These are phyloP conservation scores for Leccinum griseonigrum DNA, from an alignment of 1,284 basidiomycete genomes.

Conservation along the genomic window DNA sequence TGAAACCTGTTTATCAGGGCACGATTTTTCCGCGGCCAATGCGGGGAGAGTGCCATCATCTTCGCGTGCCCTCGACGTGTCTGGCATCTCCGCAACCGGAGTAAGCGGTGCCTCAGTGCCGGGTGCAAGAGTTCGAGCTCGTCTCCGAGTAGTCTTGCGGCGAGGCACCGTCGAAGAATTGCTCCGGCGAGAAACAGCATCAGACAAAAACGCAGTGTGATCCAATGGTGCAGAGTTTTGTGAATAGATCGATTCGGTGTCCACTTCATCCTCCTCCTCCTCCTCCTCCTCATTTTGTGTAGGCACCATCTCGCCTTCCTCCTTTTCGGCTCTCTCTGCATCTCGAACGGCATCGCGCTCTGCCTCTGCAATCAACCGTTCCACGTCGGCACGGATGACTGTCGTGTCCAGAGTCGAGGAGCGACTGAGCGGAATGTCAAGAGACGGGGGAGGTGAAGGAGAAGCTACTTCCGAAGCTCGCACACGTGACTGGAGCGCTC, in stretches of 20 bases:
- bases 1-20: slow-evolving; percentile 15
- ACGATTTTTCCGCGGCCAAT: slow-evolving; percentile 9
- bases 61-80: slow-evolving; percentile 3
- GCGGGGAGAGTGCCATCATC: neutral
- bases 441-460: slow-evolving; percentile 3
- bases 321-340: slow-evolving; percentile 4
- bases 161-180: neutral
- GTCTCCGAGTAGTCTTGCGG: slow-evolving; percentile 14
- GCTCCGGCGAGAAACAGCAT: slow-evolving; percentile 1
- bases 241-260: slow-evolving; percentile 20
- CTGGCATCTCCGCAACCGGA: slow-evolving; percentile 24
- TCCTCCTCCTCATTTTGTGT: neutral
- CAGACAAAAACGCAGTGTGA: slow-evolving; percentile 8
- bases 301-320: neutral
- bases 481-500: slow-evolving; percentile 25
- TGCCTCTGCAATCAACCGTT: slow-evolving; percentile 15
- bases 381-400: slow-evolving; percentile 6
- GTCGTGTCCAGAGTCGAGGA: slow-evolving; percentile 9
- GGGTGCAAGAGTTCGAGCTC: neutral
- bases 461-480: slow-evolving; percentile 15
- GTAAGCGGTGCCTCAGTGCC: slow-evolving; percentile 7
- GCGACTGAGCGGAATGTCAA: neutral
- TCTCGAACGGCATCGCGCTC: slow-evolving; percentile 17
- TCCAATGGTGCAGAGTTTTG: slow-evolving; percentile 25
- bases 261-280: slow-evolving; percentile 2